These are phyloP conservation scores for cucumber (Cucumis sativus) DNA, from an alignment of 306 rosid species.

Conservation along the genomic window Cucumber_9930_V3 NC_026659.2:28960501-28961000, in stretches of 20 bases:
- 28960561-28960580: no score
- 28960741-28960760: no score
- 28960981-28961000: constrained; percentile 74
- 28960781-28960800: neutral
- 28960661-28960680: no score
- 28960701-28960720: neutral
- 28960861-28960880: constrained; percentile 67
- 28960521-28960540: no score
- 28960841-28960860: constrained; percentile 56
- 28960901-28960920: constrained; percentile 73
- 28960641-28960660: neutral
- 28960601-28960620: no score
- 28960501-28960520: no score
- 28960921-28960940: constrained; percentile 48
- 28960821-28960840: constrained; percentile 33
- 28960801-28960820: constrained; percentile 21
- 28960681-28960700: neutral
- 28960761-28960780: neutral
- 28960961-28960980: constrained; percentile 35
- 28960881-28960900: constrained; percentile 35
- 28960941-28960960: constrained; percentile 37
- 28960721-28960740: neutral
- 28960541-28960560: no score
- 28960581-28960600: no score
- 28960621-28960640: no score